phyloP scores from a whole-genome alignment of 23 red algal species.

The Pyropia yezoensis region DNA sequence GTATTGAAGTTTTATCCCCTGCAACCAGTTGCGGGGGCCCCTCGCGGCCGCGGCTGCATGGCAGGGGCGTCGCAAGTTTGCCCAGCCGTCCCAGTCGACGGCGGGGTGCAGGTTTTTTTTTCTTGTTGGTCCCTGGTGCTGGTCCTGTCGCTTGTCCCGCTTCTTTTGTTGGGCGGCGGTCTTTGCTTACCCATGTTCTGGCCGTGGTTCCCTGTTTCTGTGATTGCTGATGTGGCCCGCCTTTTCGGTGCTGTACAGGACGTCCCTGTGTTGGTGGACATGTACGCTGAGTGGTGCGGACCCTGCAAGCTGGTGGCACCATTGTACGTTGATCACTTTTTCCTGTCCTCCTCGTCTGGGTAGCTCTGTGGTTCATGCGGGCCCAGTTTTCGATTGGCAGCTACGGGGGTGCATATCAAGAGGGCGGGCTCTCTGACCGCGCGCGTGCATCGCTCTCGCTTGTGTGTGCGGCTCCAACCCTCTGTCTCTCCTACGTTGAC shows the following conservation, averaged over 20 bases:
- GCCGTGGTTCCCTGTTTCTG: too few relatives aligned
- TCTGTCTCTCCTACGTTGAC: neutral
- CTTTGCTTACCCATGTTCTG: too few relatives aligned
- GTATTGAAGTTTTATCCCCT: too few relatives aligned
- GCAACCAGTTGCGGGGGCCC: too few relatives aligned
- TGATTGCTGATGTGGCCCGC: neutral
- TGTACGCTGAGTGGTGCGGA: constrained; percentile 95
- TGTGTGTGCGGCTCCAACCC: neutral
- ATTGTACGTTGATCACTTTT: constrained; percentile 35
- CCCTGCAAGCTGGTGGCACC: constrained; percentile 92
- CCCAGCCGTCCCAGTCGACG: too few relatives aligned
- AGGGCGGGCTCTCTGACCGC: neutral
- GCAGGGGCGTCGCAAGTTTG: too few relatives aligned
- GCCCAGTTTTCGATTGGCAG: neutral
- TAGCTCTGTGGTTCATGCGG: neutral
- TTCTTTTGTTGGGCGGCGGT: too few relatives aligned
- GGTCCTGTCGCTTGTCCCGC: too few relatives aligned
- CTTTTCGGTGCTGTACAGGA: constrained; percentile 4
- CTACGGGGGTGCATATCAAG: neutral
- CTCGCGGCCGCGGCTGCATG: too few relatives aligned
- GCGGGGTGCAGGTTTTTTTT: too few relatives aligned
- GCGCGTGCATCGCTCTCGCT: neutral
- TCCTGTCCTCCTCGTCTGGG: neutral
- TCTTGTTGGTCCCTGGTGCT: too few relatives aligned
- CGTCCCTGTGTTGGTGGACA: constrained; percentile 80